A percentile compares a stretch with the other conserved stretches of the same genome.
These are phyloP conservation scores for Curvularia eragrostidis DNA, from an alignment of 2,329 filamentous ascomycete genomes.

Conservation along the genomic window DNA sequence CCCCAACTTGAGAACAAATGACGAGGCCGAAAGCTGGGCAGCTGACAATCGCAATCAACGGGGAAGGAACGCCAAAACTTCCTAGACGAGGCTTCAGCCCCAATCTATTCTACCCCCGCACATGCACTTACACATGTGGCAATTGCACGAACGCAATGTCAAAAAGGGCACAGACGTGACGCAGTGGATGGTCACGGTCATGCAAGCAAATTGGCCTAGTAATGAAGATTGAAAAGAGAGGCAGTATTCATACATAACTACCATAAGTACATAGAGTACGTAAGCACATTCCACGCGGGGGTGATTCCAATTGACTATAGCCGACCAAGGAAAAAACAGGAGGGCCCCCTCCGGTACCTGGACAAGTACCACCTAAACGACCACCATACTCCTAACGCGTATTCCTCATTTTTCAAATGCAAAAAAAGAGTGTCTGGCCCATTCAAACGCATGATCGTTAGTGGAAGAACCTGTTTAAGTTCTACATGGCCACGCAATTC, in stretches of 20 bases:
- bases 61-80: neutral
- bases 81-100: neutral
- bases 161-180: neutral
- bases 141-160: neutral
- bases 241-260: neutral
- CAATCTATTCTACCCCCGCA: neutral
- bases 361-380: neutral
- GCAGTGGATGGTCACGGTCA: neutral
- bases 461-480: neutral
- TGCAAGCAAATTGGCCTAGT: too few species aligned
- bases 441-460: neutral
- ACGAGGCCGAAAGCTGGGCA: neutral
- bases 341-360: neutral
- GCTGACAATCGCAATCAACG: neutral
- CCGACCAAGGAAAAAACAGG: neutral
- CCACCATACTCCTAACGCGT: neutral
- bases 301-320: neutral
- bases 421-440: neutral
- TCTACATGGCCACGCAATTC: slow-evolving; percentile 82
- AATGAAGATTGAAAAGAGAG: neutral
- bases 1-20: neutral
- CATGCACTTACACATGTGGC: neutral
- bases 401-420: neutral
- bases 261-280: neutral
- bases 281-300: neutral